These are phyloP conservation scores for Stentor coeruleus DNA, from an alignment of 73 alveolate species.

Conservation along the genomic window DNA sequence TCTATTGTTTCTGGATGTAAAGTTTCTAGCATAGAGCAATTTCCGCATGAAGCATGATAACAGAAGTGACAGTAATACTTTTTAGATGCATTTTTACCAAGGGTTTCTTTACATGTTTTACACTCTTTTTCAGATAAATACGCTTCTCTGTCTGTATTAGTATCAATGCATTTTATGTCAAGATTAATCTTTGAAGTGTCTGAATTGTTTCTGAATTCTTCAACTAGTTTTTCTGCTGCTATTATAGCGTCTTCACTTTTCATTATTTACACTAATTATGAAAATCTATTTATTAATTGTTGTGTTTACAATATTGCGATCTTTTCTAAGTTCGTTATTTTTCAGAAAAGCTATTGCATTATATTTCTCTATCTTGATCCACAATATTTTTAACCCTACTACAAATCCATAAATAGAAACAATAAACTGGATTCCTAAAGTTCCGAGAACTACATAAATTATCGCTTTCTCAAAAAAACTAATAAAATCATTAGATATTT, in stretches of 20 bases:
- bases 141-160: not conserved
- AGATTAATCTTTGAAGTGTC: not conserved
- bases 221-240: not conserved
- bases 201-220: not conserved
- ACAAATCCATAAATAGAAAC: not conserved
- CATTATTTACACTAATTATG: too few species aligned
- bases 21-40: not conserved
- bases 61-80: conserved; percentile 1
- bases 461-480: not conserved
- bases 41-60: not conserved
- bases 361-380: not conserved
- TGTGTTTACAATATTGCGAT: too few species aligned
- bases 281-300: too few species aligned
- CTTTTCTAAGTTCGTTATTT: too few species aligned
- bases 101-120: not conserved
- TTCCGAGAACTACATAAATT: not conserved
- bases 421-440: not conserved
- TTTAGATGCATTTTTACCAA: not conserved
- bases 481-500: not conserved
- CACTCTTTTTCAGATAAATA: not conserved
- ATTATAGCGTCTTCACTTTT: not conserved
- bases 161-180: not conserved
- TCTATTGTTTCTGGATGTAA: not conserved
- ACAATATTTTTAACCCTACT: too few species aligned
- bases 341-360: not conserved